These are phyloP conservation scores for Haplosporangium sp. DNA, from an alignment of 371 early-diverging fungal genomes.

Conservation along the genomic window DNA sequence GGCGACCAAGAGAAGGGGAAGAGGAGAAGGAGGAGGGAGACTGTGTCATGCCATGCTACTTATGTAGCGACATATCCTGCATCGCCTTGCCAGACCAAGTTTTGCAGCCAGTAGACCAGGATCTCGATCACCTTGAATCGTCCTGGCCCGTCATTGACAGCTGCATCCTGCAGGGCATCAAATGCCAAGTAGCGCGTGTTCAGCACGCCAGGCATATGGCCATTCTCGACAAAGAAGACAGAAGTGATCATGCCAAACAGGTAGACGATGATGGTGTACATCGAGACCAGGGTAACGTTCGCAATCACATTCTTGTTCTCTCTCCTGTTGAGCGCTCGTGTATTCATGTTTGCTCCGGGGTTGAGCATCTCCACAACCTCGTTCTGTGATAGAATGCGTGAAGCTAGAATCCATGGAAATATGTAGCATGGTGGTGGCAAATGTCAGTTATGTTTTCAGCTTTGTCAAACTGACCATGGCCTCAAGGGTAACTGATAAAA, in stretches of 20 bases:
- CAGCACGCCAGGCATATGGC: slow-evolving; percentile 16
- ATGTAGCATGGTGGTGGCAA: not conserved
- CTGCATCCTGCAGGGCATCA: slow-evolving; percentile 40
- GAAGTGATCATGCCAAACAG: slow-evolving; percentile 48
- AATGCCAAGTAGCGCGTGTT: slow-evolving; percentile 33
- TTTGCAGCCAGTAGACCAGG: slow-evolving; percentile 48
- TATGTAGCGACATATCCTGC: slow-evolving; percentile 35
- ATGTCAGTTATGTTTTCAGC: not conserved
- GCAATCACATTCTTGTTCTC: slow-evolving; percentile 42
- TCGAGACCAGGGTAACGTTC: slow-evolving; percentile 43
- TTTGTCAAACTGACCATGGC: not conserved
- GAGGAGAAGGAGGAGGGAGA: not conserved
- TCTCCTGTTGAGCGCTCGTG: slow-evolving; percentile 18
- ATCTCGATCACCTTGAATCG: slow-evolving; percentile 47
- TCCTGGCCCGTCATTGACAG: slow-evolving; percentile 22
- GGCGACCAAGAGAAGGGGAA: too few species aligned
- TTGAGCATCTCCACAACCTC: slow-evolving; percentile 30
- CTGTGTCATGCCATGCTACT: not conserved
- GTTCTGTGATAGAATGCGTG: slow-evolving; percentile 24
- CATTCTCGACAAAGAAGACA: slow-evolving; percentile 49
- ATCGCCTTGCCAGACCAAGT: slow-evolving; percentile 52
- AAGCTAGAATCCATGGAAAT: slow-evolving; percentile 16
- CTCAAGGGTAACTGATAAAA: not conserved
- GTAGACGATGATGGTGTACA: slow-evolving; percentile 52
- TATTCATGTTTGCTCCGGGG: slow-evolving; percentile 5